Evolutionary conservation across 805 yeast species (phyloP).

Genomic region (Sugiyamaella qingdaonensis): DNA sequence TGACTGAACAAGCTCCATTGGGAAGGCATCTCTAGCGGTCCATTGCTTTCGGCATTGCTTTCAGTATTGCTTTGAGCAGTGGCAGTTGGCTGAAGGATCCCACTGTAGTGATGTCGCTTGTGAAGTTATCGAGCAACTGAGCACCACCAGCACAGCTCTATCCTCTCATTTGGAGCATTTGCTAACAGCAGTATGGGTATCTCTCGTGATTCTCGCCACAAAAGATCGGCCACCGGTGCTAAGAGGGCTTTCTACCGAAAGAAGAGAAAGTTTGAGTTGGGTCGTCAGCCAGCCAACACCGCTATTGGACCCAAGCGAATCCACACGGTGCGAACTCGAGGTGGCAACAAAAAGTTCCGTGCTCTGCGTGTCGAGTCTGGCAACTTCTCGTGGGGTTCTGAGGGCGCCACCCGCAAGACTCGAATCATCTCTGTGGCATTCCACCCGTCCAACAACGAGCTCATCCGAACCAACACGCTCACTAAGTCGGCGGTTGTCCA

Average conservation of each 20-base stretch:
- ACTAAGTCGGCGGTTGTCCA: constrained; percentile 99
- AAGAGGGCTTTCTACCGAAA: constrained; percentile 99
- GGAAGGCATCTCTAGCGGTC: not conserved
- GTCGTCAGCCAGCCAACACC: constrained; percentile 99
- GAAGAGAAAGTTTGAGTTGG: constrained; percentile 99
- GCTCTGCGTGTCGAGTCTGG: constrained; percentile 97
- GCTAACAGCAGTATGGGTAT: constrained; percentile 80
- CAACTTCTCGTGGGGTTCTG: constrained; percentile 99
- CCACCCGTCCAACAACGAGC: constrained; percentile 99
- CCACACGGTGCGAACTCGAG: constrained; percentile 99
- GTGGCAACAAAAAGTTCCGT: constrained; percentile 99
- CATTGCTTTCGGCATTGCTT: not conserved
- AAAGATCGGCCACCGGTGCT: constrained; percentile 99
- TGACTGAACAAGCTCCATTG: too few species aligned
- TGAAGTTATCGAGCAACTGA: not conserved
- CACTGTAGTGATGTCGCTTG: not conserved
- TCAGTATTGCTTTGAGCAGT: not conserved
- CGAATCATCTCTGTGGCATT: constrained; percentile 96
- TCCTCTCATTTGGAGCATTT: not conserved
- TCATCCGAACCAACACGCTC: constrained; percentile 99
- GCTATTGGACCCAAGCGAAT: constrained; percentile 98
- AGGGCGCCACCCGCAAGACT: constrained; percentile 98
- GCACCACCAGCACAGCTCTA: not conserved
- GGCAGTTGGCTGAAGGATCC: not conserved
- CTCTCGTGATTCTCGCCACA: constrained; percentile 99